A percentile compares a stretch with the other conserved stretches of the same genome.
Evolutionary conservation across 257 asterid genomes (phyloP).

Genomic region (Fraxinus excelsior): DNA sequence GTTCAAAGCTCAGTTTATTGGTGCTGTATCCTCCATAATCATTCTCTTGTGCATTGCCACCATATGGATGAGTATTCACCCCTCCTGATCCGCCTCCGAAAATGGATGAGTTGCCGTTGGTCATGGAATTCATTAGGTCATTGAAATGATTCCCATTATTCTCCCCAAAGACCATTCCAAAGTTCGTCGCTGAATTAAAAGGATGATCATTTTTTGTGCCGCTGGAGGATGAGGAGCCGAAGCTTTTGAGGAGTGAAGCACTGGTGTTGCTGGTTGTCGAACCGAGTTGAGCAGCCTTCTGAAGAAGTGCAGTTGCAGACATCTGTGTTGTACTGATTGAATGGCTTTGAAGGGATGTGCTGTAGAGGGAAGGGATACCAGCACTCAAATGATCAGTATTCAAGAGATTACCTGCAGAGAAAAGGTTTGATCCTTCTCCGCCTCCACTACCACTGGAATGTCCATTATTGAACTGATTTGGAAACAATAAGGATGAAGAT

Average conservation of each 20-base stretch:
- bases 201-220: constrained; percentile 21
- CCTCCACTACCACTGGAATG: constrained; percentile 38
- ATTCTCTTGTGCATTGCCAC: constrained; percentile 28
- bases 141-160: constrained; percentile 36
- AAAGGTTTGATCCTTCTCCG: constrained; percentile 43
- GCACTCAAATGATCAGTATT: constrained; percentile 42
- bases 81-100: constrained; percentile 29
- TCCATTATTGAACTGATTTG: constrained; percentile 1
- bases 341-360: constrained; percentile 36
- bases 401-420: constrained; percentile 44
- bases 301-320: constrained; percentile 89
- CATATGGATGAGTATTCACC: constrained; percentile 6
- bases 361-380: constrained; percentile 63
- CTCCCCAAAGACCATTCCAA: constrained; percentile 31
- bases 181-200: constrained; percentile 29
- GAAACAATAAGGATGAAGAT: not conserved
- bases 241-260: constrained; percentile 52
- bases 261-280: constrained; percentile 44
- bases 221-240: constrained; percentile 35
- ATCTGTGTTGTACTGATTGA: constrained; percentile 31
- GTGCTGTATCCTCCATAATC: constrained; percentile 36
- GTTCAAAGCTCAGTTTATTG: constrained; percentile 18
- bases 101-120: constrained; percentile 31
- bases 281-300: constrained; percentile 76
- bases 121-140: constrained; percentile 39